phyloP scores from a whole-genome alignment of 2,329 filamentous ascomycete genomes.

The Verticillium zaregamsianum region DNA sequence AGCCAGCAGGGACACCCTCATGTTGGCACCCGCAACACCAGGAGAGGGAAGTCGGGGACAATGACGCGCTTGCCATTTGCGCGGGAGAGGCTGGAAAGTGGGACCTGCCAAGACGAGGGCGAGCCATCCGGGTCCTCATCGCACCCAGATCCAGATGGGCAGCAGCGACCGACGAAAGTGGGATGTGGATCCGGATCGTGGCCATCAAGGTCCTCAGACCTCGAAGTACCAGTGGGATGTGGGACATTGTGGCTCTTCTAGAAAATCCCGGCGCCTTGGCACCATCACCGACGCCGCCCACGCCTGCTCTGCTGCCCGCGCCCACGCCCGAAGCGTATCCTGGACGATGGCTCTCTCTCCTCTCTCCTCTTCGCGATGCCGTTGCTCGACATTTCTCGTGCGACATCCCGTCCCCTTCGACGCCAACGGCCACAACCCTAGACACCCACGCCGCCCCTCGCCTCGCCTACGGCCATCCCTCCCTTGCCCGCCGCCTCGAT shows the following conservation, averaged over 20 bases:
- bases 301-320: too few species aligned
- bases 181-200: neutral
- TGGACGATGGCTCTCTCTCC: neutral
- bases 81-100: neutral
- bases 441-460: neutral
- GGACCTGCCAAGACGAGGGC: neutral
- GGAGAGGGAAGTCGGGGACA: neutral
- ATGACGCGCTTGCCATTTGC: neutral
- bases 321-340: too few species aligned
- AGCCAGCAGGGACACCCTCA: too few species aligned
- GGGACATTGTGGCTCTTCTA: neutral
- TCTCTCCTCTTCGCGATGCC: neutral
- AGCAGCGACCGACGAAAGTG: neutral
- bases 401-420: neutral
- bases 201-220: slow-evolving; percentile 1
- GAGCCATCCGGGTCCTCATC: neutral
- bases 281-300: neutral
- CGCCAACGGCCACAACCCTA: neutral
- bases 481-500: neutral
- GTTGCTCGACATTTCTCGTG: neutral
- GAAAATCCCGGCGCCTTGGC: neutral
- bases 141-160: neutral
- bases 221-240: neutral
- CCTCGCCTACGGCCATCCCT: neutral
- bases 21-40: too few species aligned